A percentile compares a stretch with the other conserved stretches of the same genome.
phyloP scores from a whole-genome alignment of 768 basidiomycete genomes.

The Hemileccinum impolitum region DNA sequence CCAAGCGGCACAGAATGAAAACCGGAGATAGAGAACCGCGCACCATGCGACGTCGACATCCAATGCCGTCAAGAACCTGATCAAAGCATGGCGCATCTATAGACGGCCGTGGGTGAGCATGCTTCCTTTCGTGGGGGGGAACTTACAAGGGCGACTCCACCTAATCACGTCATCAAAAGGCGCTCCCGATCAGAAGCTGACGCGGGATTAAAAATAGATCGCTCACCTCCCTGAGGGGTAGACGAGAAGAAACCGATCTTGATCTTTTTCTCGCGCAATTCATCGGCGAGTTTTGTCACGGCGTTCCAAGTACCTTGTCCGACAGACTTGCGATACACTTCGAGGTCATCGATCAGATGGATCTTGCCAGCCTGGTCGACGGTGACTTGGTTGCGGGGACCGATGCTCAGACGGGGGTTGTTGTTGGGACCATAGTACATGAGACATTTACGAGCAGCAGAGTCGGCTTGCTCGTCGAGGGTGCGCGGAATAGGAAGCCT shows the following conservation, averaged over 20 bases:
- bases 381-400: constrained; percentile 79
- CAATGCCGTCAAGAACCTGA: constrained; percentile 75
- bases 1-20: not conserved
- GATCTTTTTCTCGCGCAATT: constrained; percentile 80
- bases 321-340: constrained; percentile 73
- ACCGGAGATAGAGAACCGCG: constrained; percentile 21
- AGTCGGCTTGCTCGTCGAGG: constrained; percentile 82
- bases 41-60: constrained; percentile 86
- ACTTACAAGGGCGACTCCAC: constrained; percentile 89
- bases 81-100: constrained; percentile 91
- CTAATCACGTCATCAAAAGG: constrained; percentile 36
- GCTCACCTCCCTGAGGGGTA: constrained; percentile 87
- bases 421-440: constrained; percentile 82
- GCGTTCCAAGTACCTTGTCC: constrained; percentile 75
- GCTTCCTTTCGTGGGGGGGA: constrained; percentile 16
- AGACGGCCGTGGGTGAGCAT: constrained; percentile 16
- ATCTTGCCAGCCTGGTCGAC: constrained; percentile 88
- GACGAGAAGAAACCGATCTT: constrained; percentile 94
- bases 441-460: constrained; percentile 79
- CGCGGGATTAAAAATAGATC: constrained; percentile 3
- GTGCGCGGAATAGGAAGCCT: constrained; percentile 73
- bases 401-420: constrained; percentile 80
- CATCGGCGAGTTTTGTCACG: constrained; percentile 77
- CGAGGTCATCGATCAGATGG: constrained; percentile 78
- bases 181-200: constrained; percentile 22